A percentile compares a stretch with the other conserved stretches of the same genome.
These are phyloP conservation scores for Cicer judaicum DNA, from an alignment of 306 rosid genomes.

Conservation along the genomic window DNA sequence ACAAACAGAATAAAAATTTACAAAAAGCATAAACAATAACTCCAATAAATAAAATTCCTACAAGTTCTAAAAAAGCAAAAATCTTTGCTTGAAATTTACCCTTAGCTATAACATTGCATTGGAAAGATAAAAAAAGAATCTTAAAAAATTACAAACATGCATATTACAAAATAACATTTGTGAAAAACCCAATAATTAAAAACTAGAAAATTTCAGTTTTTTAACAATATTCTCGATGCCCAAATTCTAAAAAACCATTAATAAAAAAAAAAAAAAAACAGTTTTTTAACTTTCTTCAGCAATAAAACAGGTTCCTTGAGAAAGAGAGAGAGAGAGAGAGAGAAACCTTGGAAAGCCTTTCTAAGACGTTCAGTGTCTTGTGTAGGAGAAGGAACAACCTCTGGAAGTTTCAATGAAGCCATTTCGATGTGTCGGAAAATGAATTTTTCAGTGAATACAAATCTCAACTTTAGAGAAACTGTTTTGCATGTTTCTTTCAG, in stretches of 20 bases:
- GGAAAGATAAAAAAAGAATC: neutral
- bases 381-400: constrained; percentile 71
- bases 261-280: neutral
- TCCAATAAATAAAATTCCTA: constrained; percentile 7
- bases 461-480: constrained; percentile 13
- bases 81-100: neutral
- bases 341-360: constrained; percentile 75
- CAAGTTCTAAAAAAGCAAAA: neutral
- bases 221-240: constrained; percentile 8
- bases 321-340: constrained; percentile 36
- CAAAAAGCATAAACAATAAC: neutral
- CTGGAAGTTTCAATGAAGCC: constrained; percentile 77
- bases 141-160: constrained; percentile 1
- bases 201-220: constrained; percentile 5
- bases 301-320: neutral
- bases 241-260: constrained; percentile 13
- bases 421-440: constrained; percentile 30
- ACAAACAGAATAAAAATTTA: neutral
- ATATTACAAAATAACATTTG: neutral
- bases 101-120: constrained; percentile 3
- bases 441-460: constrained; percentile 34
- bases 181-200: constrained; percentile 20
- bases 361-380: constrained; percentile 70
- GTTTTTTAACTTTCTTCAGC: constrained; percentile 29
- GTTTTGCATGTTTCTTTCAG: constrained; percentile 34